These are phyloP conservation scores for Wickerhamomyces strasburgensis DNA, from an alignment of 805 yeast genomes.

Conservation along the genomic window DNA sequence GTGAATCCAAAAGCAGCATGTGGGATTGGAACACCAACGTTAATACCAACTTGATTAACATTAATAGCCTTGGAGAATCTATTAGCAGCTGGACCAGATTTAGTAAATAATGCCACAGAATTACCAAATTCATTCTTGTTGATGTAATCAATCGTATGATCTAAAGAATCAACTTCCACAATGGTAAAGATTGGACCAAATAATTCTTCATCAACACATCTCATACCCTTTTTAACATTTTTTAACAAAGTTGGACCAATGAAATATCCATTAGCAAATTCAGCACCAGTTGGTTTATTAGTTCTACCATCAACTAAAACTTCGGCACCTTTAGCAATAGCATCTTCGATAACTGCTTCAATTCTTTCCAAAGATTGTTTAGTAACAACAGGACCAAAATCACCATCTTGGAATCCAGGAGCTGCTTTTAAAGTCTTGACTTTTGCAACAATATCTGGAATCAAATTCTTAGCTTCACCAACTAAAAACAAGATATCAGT, in stretches of 20 bases:
- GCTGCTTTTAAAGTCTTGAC: constrained; percentile 56
- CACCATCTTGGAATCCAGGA: constrained; percentile 62
- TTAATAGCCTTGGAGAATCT: constrained; percentile 61
- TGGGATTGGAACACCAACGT: constrained; percentile 78
- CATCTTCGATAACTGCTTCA: constrained; percentile 50
- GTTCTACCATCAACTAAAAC: constrained; percentile 60
- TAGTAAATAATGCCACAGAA: constrained; percentile 68
- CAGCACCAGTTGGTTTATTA: constrained; percentile 22
- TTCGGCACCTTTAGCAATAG: constrained; percentile 57
- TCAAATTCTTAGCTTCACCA: constrained; percentile 58
- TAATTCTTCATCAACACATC: constrained; percentile 68
- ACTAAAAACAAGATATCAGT: constrained; percentile 70
- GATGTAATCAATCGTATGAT: constrained; percentile 61
- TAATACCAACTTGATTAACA: constrained; percentile 74
- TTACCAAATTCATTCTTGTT: constrained; percentile 61
- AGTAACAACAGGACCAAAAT: constrained; percentile 70
- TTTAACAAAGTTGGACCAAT: constrained; percentile 66
- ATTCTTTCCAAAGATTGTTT: constrained; percentile 52
- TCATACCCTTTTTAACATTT: constrained; percentile 61
- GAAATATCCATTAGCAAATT: constrained; percentile 60
- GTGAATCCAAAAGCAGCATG: constrained; percentile 80
- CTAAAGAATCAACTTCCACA: constrained; percentile 56
- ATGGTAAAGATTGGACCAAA: constrained; percentile 73
- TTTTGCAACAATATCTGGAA: constrained; percentile 50
- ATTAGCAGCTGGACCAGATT: constrained; percentile 63